Evolutionary conservation across 1,284 basidiomycete species (phyloP).

Genomic region (Exsudoporus floridanus): DNA sequence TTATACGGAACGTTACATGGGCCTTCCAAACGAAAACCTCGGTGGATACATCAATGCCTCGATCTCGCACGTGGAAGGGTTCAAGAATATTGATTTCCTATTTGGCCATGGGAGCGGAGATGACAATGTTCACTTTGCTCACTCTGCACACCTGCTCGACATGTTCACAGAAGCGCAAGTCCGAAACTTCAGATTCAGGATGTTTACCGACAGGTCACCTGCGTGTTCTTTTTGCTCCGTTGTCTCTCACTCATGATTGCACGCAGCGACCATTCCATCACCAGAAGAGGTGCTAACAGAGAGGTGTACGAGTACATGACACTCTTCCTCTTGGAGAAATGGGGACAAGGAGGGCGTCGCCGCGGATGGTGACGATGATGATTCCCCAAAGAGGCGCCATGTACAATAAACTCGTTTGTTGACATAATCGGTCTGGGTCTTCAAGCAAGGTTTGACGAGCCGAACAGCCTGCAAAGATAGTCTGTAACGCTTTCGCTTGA

Average conservation of each 20-base stretch:
- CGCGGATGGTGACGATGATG: constrained; percentile 48
- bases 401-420: constrained; percentile 8
- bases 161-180: constrained; percentile 82
- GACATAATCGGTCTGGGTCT: constrained; percentile 6
- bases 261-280: constrained; percentile 76
- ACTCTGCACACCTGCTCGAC: constrained; percentile 88
- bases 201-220: constrained; percentile 91
- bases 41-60: constrained; percentile 84
- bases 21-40: constrained; percentile 72
- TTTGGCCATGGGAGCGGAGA: constrained; percentile 93
- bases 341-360: constrained; percentile 80
- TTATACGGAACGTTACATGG: constrained; percentile 98
- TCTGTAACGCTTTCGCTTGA: too few species aligned
- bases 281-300: constrained; percentile 69
- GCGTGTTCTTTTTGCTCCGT: constrained; percentile 2
- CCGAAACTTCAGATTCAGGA: constrained; percentile 83
- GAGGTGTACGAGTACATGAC: constrained; percentile 90
- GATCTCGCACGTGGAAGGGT: constrained; percentile 83
- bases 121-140: constrained; percentile 93
- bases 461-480: too few species aligned
- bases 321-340: constrained; percentile 81
- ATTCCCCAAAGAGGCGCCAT: background rate
- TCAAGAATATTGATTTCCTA: constrained; percentile 75
- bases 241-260: constrained; percentile 11
- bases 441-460: background rate